These are phyloP conservation scores for Cairneyella variabilis DNA, from an alignment of 495 filamentous ascomycete species.

Conservation along the genomic window DNA sequence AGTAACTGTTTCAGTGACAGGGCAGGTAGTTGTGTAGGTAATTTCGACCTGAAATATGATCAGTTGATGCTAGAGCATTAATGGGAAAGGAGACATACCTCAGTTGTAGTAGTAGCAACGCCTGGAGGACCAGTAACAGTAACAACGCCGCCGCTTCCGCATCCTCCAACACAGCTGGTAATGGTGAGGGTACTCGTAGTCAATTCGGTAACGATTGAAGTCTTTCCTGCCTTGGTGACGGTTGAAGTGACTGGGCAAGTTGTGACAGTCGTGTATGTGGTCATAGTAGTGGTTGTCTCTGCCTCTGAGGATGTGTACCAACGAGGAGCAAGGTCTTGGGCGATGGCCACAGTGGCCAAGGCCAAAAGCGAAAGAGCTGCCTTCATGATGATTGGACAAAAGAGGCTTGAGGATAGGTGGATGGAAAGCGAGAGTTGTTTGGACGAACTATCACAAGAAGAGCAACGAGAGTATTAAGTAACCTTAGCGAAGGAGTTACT, in stretches of 20 bases:
- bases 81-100: not conserved
- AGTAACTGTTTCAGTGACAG: conserved; percentile 18
- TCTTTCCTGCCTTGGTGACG: conserved; percentile 12
- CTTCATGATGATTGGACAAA: conserved; percentile 21
- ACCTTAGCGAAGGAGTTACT: conserved; percentile 32
- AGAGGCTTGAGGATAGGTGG: conserved; percentile 4
- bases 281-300: not conserved
- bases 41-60: conserved; percentile 5
- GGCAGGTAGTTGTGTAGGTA: conserved; percentile 23
- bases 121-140: conserved; percentile 15
- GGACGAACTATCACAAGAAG: conserved; percentile 11
- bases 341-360: conserved; percentile 21
- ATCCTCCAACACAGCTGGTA: conserved; percentile 17
- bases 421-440: conserved; percentile 15
- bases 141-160: conserved; percentile 1
- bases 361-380: conserved; percentile 26
- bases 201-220: conserved; percentile 13
- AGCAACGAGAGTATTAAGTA: conserved; percentile 27
- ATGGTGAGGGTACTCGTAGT: conserved; percentile 23
- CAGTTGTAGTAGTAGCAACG: conserved; percentile 14
- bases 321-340: conserved; percentile 11
- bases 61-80: not conserved
- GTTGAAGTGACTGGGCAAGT: conserved; percentile 25
- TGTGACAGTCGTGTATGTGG: conserved; percentile 9
- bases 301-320: not conserved